Conservation (phyloP, 148 eudicot genomes). For the Spergularia marina region DNA sequence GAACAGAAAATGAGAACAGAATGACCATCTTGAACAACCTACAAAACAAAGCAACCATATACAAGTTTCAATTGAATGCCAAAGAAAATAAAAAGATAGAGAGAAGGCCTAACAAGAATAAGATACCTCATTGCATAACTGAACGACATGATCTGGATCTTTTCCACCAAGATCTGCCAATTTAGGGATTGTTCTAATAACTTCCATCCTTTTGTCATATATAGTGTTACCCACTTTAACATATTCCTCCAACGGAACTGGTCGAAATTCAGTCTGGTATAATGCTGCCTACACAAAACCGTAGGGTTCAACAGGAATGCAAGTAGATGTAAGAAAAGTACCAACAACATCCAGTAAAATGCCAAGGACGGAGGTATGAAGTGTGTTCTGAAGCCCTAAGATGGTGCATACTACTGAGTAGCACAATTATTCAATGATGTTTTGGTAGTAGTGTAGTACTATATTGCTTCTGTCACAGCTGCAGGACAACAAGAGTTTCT, state of each 20-base stretch:
- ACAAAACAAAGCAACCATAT: conserved; percentile 14
- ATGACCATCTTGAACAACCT: conserved; percentile 98
- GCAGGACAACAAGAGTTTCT: background rate
- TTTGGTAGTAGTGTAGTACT: background rate
- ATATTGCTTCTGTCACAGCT: conserved; percentile 1
- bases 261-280: conserved; percentile 95
- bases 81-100: background rate
- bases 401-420: background rate
- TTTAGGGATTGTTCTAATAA: conserved; percentile 72
- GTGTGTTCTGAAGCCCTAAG: background rate
- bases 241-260: conserved; percentile 93
- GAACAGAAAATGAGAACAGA: conserved; percentile 95
- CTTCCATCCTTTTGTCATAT: conserved; percentile 73
- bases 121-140: conserved; percentile 89
- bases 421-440: background rate
- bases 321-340: background rate
- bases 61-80: background rate
- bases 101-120: conserved; percentile 8
- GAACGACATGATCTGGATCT: conserved; percentile 98
- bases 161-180: conserved; percentile 78
- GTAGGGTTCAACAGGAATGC: conserved; percentile 13
- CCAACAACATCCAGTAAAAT: conserved; percentile 3
- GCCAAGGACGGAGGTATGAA: background rate
- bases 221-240: conserved; percentile 86
- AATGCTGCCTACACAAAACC: conserved; percentile 70